Percentiles rank a stretch among this genome's conserved stretches.
phyloP scores from a whole-genome alignment of 1,284 basidiomycete genomes.

The Cryptococcus sp. region DNA sequence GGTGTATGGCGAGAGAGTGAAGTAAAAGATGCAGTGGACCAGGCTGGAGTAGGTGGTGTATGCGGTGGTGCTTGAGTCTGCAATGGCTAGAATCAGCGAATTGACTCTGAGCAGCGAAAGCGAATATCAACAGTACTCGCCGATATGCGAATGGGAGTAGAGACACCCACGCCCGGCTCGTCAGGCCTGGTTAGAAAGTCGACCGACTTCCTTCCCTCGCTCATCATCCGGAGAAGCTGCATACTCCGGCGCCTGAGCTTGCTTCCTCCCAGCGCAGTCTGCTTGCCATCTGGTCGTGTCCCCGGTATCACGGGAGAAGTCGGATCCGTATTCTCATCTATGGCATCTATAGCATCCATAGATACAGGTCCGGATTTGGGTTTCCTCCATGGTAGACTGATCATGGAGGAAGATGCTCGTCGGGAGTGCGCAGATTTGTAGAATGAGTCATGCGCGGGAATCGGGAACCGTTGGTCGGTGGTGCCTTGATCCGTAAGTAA shows the following conservation, averaged over 20 bases:
- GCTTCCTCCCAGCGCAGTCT: neutral
- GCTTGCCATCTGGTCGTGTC: neutral
- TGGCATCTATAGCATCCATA: too few relatives aligned
- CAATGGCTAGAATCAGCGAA: neutral
- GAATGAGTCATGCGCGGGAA: neutral
- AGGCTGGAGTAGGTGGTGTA: neutral
- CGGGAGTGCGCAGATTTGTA: neutral
- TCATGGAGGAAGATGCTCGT: neutral
- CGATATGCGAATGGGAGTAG: neutral
- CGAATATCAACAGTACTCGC: neutral
- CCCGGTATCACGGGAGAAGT: too few relatives aligned
- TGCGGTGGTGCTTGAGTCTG: neutral
- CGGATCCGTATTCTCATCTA: neutral
- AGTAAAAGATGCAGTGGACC: neutral
- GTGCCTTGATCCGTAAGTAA: neutral
- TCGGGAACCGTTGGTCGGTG: neutral
- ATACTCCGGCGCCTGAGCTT: conserved; percentile 12
- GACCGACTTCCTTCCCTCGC: neutral
- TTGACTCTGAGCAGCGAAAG: neutral
- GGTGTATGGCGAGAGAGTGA: too few relatives aligned
- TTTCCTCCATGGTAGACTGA: neutral
- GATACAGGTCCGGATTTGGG: neutral
- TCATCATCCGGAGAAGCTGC: conserved; percentile 8
- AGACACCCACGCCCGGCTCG: neutral
- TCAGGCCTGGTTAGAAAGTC: neutral